Conservation (phyloP, 2,329 filamentous ascomycete species). For the Zymoseptoria tritici region DNA sequence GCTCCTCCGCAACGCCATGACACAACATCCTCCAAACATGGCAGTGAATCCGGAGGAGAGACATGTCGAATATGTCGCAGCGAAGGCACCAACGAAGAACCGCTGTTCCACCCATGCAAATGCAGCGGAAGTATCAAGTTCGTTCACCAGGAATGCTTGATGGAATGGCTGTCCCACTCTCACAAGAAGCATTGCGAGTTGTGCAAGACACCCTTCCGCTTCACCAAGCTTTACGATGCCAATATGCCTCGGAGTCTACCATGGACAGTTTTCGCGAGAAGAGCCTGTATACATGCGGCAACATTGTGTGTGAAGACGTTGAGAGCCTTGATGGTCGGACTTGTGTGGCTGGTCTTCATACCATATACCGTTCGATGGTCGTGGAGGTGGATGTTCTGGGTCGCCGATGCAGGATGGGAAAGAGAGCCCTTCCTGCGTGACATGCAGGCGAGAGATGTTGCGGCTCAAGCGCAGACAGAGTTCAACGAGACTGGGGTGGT, state of each 20-base stretch:
- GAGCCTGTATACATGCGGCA: slow-evolving; percentile 66
- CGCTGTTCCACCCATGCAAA: slow-evolving; percentile 95
- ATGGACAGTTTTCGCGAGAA: slow-evolving; percentile 68
- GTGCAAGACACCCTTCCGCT: slow-evolving; percentile 96
- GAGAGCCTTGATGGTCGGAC: slow-evolving; percentile 69
- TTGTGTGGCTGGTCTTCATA: slow-evolving; percentile 82
- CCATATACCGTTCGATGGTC: slow-evolving; percentile 86
- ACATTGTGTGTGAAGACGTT: slow-evolving; percentile 10
- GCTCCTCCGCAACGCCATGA: slow-evolving; percentile 17
- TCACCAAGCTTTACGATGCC: slow-evolving; percentile 94
- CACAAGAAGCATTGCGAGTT: slow-evolving; percentile 99
- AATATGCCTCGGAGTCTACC: slow-evolving; percentile 86
- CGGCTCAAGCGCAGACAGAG: slow-evolving; percentile 5
- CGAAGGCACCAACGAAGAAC: slow-evolving; percentile 73
- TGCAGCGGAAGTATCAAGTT: slow-evolving; percentile 98
- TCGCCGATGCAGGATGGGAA: slow-evolving; percentile 69
- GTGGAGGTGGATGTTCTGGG: slow-evolving; percentile 92
- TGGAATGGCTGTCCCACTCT: slow-evolving; percentile 98
- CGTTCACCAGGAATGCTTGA: slow-evolving; percentile 94
- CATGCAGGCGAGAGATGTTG: slow-evolving; percentile 11
- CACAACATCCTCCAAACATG: slow-evolving; percentile 17
- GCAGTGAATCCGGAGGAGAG: slow-evolving; percentile 52
- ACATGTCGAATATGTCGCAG: slow-evolving; percentile 97
- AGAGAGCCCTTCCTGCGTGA: slow-evolving; percentile 30
- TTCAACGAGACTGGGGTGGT: slow-evolving; percentile 1